These are phyloP conservation scores for Stropharia rugosoannulata DNA, from an alignment of 768 basidiomycete genomes.

Conservation along the genomic window DNA sequence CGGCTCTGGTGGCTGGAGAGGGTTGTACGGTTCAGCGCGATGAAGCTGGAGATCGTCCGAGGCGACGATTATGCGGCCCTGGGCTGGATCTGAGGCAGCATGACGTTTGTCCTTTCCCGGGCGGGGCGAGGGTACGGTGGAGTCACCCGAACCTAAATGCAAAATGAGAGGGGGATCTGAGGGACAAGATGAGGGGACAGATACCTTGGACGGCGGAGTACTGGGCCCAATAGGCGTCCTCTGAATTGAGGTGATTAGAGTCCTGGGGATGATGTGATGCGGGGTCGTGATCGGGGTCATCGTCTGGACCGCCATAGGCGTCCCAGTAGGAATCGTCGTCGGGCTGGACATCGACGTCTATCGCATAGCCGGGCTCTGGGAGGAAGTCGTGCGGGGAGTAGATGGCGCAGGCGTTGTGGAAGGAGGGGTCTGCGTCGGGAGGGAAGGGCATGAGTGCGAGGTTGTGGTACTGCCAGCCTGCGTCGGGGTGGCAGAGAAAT, in stretches of 20 bases:
- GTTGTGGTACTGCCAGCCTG: conserved; percentile 74
- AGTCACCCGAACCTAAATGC: conserved; percentile 64
- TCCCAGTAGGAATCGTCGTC: conserved; percentile 71
- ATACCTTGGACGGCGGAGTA: conserved; percentile 70
- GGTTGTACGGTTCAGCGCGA: conserved; percentile 33
- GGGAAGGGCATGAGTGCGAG: conserved; percentile 72
- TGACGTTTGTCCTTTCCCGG: conserved; percentile 25
- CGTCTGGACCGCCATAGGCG: conserved; percentile 52
- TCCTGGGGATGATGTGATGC: conserved; percentile 11
- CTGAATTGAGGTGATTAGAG: conserved; percentile 24
- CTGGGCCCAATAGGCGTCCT: conserved; percentile 78
- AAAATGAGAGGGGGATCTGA: background rate
- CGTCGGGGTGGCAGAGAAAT: conserved; percentile 49
- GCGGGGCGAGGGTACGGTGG: conserved; percentile 58
- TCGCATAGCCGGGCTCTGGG: conserved; percentile 19
- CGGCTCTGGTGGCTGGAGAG: conserved; percentile 42
- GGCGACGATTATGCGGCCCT: conserved; percentile 32
- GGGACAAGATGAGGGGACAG: conserved; percentile 1
- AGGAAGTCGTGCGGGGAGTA: conserved; percentile 33
- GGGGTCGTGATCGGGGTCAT: conserved; percentile 22
- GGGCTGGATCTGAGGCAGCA: conserved; percentile 8
- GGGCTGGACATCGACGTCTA: conserved; percentile 22
- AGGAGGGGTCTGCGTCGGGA: conserved; percentile 29
- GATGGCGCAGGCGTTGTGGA: conserved; percentile 24
- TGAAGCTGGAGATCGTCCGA: conserved; percentile 27